Conservation (phyloP, 1,284 basidiomycete species). For the Malassezia pachydermatis region DNA sequence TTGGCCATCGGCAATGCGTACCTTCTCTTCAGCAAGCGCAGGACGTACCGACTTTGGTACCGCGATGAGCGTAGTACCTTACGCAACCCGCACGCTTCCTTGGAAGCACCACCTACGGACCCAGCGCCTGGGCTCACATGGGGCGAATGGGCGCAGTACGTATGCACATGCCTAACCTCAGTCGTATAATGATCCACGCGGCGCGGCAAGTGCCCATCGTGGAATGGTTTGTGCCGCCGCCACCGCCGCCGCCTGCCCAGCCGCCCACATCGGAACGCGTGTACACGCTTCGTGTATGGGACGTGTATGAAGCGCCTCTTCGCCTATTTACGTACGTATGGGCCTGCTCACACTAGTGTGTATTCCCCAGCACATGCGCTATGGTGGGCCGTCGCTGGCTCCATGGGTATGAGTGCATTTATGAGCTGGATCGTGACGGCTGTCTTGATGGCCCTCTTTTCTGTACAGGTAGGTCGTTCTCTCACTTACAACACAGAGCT, state of each 20-base stretch:
- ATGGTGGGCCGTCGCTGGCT: conserved; percentile 14
- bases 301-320: conserved; percentile 10
- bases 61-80: conserved; percentile 6
- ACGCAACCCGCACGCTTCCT: conserved; percentile 8
- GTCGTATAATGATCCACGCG: not conserved
- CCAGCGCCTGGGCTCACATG: conserved; percentile 3
- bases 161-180: not conserved
- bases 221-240: conserved; percentile 17
- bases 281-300: conserved; percentile 17
- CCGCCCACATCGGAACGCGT: conserved; percentile 2
- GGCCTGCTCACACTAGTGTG: not conserved
- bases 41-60: conserved; percentile 18
- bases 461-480: not conserved
- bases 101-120: conserved; percentile 9
- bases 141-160: not conserved
- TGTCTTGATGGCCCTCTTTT: conserved; percentile 7
- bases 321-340: conserved; percentile 13
- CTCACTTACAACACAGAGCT: conserved; percentile 3
- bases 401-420: conserved; percentile 1
- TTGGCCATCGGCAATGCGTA: conserved; percentile 14
- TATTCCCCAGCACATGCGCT: conserved; percentile 18
- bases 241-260: not conserved
- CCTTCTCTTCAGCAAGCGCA: conserved; percentile 5
- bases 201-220: conserved; percentile 12
- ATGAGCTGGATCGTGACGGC: conserved; percentile 7